Base-by-base conservation (phyloP, 306 rosid species). In the Vigna radiata region DNA sequence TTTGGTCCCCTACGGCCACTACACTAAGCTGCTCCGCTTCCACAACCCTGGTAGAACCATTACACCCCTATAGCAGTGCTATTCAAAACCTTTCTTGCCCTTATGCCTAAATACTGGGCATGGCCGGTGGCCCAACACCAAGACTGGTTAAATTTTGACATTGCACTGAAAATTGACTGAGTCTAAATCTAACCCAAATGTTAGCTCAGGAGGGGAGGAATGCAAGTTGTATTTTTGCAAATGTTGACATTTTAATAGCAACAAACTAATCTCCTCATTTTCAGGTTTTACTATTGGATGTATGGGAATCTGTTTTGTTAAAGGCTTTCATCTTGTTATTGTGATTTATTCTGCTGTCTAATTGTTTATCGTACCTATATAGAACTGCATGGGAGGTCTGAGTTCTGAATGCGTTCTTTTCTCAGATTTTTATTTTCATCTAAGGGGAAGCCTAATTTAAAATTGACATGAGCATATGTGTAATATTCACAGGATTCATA, bases 401-500 rank as follows among this genome's bases (percentile, higher is more conserved):
- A 47, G 36, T 67, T 53, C 43, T 66, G 66, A 43, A 72, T 72
- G 53, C 19, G 6, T 44, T 19, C 6, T 44, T 0, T 41, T 33
- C 43, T 12, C 11, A 19, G 7, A 16, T 9, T 14, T 1, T 31
- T 4, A 25, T 25, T 16, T 47, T 5, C 7, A 16, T 46, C 65
- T 29, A 54, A 47, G 49, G 47, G 53, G 54, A 52, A 61, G 10
- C 49, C 68, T 21, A 73, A 65, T n/a, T 54, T 31, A 70, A 41
- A 21, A 76, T 67, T 76, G 70, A 44, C 52, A 62, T 25, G n/a
- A 16, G 23, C 74, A 47, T 64, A 60, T 70, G 15, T 52, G 31
- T 15, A 55, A 62, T 82, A 37, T 69, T 41, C 87, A 63, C 85
- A 95, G 97, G 97, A 67, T 78, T 76, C 70, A 19, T 90, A 56